Conservation (phyloP, 352 stramenopile species). For the Globisporangium paddicum region DNA sequence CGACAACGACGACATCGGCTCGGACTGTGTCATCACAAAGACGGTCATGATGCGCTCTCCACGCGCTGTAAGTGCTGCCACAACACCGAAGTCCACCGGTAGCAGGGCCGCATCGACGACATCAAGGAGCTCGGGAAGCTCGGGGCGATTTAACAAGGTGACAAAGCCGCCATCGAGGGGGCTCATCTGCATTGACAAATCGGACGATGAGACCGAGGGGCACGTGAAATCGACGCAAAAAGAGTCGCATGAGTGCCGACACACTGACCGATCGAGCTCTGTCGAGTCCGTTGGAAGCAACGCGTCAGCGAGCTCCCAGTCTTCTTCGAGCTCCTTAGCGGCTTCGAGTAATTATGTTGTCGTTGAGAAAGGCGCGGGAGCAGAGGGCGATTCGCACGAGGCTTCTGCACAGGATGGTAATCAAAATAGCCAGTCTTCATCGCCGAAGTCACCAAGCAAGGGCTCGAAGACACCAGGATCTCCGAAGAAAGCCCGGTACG, state of each 20-base stretch:
- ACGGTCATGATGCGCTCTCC: constrained; percentile 48
- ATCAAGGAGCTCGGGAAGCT: neutral
- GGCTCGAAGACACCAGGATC: constrained; percentile 23
- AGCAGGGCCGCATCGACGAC: constrained; percentile 2
- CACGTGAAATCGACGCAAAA: neutral
- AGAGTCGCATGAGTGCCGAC: neutral
- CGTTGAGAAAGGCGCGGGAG: neutral
- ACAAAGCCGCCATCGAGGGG: constrained; percentile 12
- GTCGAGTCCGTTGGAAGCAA: constrained; percentile 4
- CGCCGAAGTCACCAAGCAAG: constrained; percentile 31
- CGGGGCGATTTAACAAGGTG: neutral
- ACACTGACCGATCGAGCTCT: constrained; percentile 7
- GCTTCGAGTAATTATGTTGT: constrained; percentile 2
- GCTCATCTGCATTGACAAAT: constrained; percentile 14
- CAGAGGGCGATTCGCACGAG: neutral
- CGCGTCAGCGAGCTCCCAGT: neutral
- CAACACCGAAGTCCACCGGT: neutral
- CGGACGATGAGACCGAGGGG: constrained; percentile 8
- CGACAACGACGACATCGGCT: constrained; percentile 26
- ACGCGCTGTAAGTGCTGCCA: neutral
- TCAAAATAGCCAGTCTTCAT: neutral
- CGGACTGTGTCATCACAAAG: constrained; percentile 43
- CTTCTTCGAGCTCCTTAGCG: neutral
- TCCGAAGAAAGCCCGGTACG: constrained; percentile 58
- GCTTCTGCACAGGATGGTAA: neutral